Percentiles rank a stretch among this genome's conserved stretches.
These are phyloP conservation scores for Lactuca saligna DNA, from an alignment of 129 eudicot genomes.

Conservation along the genomic window DNA sequence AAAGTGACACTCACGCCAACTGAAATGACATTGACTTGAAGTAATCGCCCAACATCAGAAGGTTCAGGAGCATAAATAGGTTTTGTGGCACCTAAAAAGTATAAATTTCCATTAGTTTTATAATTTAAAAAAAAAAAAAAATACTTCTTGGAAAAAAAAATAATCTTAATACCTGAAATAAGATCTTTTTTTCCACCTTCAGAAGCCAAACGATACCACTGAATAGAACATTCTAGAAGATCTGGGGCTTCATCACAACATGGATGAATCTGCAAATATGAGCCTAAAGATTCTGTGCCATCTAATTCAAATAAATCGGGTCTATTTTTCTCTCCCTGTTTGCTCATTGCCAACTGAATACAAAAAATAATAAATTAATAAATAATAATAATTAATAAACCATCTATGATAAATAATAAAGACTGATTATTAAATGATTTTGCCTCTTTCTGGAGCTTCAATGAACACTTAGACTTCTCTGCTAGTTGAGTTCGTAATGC, in stretches of 20 bases:
- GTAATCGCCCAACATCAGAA: conserved; percentile 76
- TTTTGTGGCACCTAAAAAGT: conserved; percentile 77
- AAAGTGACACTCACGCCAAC: conserved; percentile 41
- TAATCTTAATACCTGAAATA: conserved; percentile 67
- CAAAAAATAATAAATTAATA: neutral
- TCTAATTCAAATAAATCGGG: conserved; percentile 61
- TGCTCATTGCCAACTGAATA: conserved; percentile 75
- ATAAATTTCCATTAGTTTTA: neutral
- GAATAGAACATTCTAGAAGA: conserved; percentile 75
- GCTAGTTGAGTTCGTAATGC: conserved; percentile 78
- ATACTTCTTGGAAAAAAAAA: too few species aligned
- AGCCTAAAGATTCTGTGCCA: conserved; percentile 83
- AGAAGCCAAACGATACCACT: conserved; percentile 75
- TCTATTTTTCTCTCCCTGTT: conserved; percentile 43
- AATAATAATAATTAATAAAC: neutral
- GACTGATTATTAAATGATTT: too few species aligned
- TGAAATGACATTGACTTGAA: conserved; percentile 56
- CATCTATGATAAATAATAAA: conserved; percentile 9
- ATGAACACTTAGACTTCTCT: conserved; percentile 80
- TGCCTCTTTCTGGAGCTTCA: conserved; percentile 88
- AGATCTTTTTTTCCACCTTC: conserved; percentile 71
- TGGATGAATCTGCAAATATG: conserved; percentile 60
- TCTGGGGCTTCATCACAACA: conserved; percentile 60
- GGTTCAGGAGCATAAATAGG: conserved; percentile 95
- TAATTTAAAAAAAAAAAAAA: neutral